These are phyloP conservation scores for Furculomyces boomerangus DNA, from an alignment of 371 early-diverging fungal genomes.

Conservation along the genomic window DNA sequence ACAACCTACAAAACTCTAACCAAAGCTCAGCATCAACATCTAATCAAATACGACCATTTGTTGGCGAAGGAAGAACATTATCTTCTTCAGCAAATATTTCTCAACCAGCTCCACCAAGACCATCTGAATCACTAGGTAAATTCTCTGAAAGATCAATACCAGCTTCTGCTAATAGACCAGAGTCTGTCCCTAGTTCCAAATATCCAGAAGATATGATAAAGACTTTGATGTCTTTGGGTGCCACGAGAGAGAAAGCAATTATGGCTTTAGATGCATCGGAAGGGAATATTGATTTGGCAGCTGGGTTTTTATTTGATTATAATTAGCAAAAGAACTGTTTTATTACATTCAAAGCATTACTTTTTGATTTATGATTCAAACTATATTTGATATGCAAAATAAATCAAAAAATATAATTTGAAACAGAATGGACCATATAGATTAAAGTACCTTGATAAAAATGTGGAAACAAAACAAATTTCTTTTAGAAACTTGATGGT, in stretches of 20 bases:
- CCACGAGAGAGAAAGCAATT: slow-evolving; percentile 49
- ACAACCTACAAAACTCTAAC: neutral
- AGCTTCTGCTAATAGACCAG: neutral
- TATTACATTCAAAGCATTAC: too few species aligned
- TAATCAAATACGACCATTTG: neutral
- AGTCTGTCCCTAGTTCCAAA: neutral
- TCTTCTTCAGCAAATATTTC: neutral
- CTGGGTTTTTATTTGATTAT: slow-evolving; percentile 42
- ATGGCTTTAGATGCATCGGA: slow-evolving; percentile 55
- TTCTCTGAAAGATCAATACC: neutral
- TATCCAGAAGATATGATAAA: slow-evolving; percentile 32
- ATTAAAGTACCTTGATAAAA: too few species aligned
- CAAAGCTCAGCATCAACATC: neutral
- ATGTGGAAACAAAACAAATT: too few species aligned
- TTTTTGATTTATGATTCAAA: neutral
- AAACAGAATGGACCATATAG: too few species aligned
- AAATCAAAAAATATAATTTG: neutral
- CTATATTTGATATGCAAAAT: neutral
- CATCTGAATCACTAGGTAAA: neutral
- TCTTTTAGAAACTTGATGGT: neutral
- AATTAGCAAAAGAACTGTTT: too few species aligned
- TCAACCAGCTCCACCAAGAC: slow-evolving; percentile 17
- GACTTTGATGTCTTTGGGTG: slow-evolving; percentile 40
- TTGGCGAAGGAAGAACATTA: neutral
- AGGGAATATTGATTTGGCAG: slow-evolving; percentile 77